phyloP scores from a whole-genome alignment of 2,329 filamentous ascomycete genomes.

The Coniochaeta hoffmannii region DNA sequence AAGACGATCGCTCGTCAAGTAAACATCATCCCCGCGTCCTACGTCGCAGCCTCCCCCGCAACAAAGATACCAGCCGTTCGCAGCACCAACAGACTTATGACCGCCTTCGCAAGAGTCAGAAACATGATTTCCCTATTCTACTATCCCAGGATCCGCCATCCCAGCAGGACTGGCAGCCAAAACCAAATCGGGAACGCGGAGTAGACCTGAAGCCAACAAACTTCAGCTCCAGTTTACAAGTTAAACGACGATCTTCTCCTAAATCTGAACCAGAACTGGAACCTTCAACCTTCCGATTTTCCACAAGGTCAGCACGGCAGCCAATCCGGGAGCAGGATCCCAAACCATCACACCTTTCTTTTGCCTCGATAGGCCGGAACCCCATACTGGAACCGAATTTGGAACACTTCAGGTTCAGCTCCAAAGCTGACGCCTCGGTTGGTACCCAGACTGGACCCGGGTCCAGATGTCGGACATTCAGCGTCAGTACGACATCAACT shows the following conservation, averaged over 20 bases:
- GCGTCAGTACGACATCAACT: background rate
- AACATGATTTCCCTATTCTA: background rate
- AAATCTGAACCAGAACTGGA: background rate
- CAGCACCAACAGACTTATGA: background rate
- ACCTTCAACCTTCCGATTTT: background rate
- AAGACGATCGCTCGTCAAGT: background rate
- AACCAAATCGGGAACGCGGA: conserved; percentile 8
- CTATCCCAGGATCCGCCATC: background rate
- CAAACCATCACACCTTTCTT: background rate
- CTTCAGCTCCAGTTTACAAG: background rate
- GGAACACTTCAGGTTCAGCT: background rate
- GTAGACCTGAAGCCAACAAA: background rate
- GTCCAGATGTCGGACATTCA: background rate
- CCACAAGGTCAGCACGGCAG: background rate
- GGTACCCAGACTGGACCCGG: background rate
- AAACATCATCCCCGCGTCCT: conserved; percentile 7
- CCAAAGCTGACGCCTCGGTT: background rate
- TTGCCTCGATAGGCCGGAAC: background rate
- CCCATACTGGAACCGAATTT: background rate
- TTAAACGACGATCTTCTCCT: background rate
- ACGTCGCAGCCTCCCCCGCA: background rate
- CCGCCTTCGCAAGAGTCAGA: background rate
- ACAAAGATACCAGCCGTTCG: background rate
- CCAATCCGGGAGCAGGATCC: background rate
- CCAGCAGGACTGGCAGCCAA: conserved; percentile 6